Evolutionary conservation across 192 early-diverging fungal genomes (phyloP), one percentile per base, ranked within the genome.

Genomic region (Podila horticola): DNA sequence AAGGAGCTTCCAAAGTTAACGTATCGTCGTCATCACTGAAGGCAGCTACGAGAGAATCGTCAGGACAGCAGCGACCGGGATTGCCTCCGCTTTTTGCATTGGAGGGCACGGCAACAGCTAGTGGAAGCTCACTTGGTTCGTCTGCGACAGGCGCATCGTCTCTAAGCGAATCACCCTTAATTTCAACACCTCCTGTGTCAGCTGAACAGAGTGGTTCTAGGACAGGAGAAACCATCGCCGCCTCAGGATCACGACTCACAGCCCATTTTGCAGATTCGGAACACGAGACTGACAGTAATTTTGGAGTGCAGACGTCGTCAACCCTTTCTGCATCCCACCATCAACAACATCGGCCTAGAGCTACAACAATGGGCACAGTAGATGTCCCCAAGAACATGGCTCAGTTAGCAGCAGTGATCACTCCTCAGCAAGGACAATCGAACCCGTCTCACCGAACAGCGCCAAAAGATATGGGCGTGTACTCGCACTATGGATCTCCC

Each of bases 351-450:
- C 57, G 77, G n/a, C 77, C 77, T 11, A 64, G 77, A 63, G 77
- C 77, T n/a, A 81, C 77, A 9, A 81, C 77, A 1, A 72, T 81
- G 77, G 77, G 77, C 9, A 81, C 77, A 10, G 77, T 81, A 17
- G 77, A 68, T 50, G 71, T 81, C 0, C 77, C 77, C 20, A 81
- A 81, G 71, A 81, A 81, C 48, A 81, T 81, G 77, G 77, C 67
- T 24, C 77, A 81, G n/a, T 49, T 81, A 15, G 77, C 77, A 10
- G 77, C 77, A 5, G 77, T 61, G 1, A 81, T 81, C 65, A 73
- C 71, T 6, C 77, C 77, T 4, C 71, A 68, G 28, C 20, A 63
- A 15, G 70, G 50, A 11, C 41, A 62, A 8, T 66, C 77, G 1
- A 64, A 66, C 45, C 41, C 45, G 41, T 71, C 68, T 2, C 77